Conservation (phyloP, 805 yeast species). For the Wickerhamiella hasegawae region DNA sequence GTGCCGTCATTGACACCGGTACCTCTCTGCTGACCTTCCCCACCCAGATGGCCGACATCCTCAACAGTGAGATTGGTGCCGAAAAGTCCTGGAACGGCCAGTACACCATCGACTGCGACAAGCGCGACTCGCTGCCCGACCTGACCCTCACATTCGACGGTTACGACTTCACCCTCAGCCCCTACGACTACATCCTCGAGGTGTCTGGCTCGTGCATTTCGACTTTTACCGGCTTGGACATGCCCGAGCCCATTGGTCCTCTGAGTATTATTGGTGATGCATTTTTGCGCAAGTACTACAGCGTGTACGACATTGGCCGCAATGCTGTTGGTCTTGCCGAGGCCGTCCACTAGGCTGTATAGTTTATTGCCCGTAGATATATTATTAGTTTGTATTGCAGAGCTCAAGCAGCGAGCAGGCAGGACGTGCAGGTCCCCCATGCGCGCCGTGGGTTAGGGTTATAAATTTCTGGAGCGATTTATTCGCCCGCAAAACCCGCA, state of each 20-base stretch:
- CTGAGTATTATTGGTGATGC: slow-evolving; percentile 95
- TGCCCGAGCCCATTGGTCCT: slow-evolving; percentile 95
- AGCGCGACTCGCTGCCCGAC: slow-evolving; percentile 76
- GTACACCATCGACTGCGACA: slow-evolving; percentile 79
- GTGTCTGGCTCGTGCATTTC: slow-evolving; percentile 91
- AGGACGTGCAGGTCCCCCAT: no score
- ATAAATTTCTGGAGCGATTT: no score
- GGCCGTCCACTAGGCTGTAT: slow-evolving; percentile 44
- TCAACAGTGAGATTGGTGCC: slow-evolving; percentile 94
- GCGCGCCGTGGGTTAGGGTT: no score
- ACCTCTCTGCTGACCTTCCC: slow-evolving; percentile 93
- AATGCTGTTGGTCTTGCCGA: slow-evolving; percentile 90
- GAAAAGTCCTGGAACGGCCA: slow-evolving; percentile 96
- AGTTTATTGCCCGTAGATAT: no score
- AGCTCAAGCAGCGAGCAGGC: no score
- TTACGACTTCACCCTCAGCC: slow-evolving; percentile 73
- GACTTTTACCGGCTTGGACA: slow-evolving; percentile 92
- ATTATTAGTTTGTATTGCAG: no score
- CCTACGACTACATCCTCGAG: slow-evolving; percentile 88
- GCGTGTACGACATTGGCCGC: slow-evolving; percentile 79
- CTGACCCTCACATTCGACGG: slow-evolving; percentile 83
- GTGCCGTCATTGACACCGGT: slow-evolving; percentile 98
- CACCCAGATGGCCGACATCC: slow-evolving; percentile 84
- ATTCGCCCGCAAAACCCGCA: no score
- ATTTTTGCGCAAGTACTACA: slow-evolving; percentile 87